Base-by-base conservation (phyloP, 495 filamentous ascomycete genomes). In the Lophiostoma macrostomum region DNA sequence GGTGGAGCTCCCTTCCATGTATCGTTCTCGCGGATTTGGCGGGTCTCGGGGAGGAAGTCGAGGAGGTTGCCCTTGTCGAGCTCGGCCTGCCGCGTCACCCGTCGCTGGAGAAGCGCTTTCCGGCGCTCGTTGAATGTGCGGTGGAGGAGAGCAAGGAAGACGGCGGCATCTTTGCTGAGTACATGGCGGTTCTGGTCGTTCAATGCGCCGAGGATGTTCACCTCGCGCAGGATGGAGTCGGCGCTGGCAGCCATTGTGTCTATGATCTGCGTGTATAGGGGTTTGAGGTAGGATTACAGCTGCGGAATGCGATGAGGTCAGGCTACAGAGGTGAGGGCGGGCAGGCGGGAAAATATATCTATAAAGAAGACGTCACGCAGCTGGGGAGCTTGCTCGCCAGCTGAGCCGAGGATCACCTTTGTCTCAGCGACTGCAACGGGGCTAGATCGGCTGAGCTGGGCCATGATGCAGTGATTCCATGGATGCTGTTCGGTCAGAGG, bases 1-100 rank as follows among this genome's bases (percentile, higher is more conserved):
- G 94, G 93, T 38, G 88, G 84, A 24, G 93, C 91, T 54, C 90
- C 94, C 76, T 84, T 90, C 93, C 93, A 99, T 64, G 90, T 81
- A 68, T 85, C 83, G 69, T 95, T 86, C 63, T 96, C 91, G 61
- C 93, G 89, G 72, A 99, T 93, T 75, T 91, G 86, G 70, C 84
- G 88, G 24, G 94, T 97, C 80, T 97, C 89, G 56, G 91, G 88
- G 28, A 97, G 82, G 77, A 99, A 99, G 73, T 96, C 90, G 51
- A 84, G 90, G n/a, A 96, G 79, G 28, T 78, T 66, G 53, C 93
- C 93, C 69, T 86, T 88, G 74, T 99, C 94, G 55, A 97, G 83
- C 77, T 96, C 90, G 51, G 86, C 86, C 76, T 99, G 93, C 68
- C 94, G 88, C 56, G 83, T 73, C 61, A 84, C 76, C 46, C 93